phyloP scores from a whole-genome alignment of 768 basidiomycete species.

The Macrolepiota albuminosa region DNA sequence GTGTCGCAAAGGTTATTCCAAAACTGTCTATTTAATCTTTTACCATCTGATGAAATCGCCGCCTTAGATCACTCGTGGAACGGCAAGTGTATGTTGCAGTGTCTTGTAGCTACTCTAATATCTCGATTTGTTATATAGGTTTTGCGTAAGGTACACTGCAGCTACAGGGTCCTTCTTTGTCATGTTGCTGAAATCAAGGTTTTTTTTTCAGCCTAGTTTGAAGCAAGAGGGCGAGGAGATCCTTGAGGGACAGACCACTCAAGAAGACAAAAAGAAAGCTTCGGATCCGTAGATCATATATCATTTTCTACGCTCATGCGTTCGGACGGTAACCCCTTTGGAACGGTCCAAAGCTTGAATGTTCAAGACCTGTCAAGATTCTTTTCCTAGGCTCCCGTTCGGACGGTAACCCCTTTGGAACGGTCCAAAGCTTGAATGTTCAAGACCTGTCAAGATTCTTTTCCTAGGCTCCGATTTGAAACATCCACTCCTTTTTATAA shows the following conservation, averaged over 20 bases:
- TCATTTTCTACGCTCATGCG: background rate
- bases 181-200: background rate
- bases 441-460: background rate
- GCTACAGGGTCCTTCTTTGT: background rate
- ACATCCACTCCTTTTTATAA: too few relatives aligned
- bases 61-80: conserved; percentile 39
- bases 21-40: background rate
- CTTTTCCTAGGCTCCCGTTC: background rate
- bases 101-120: background rate
- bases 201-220: conserved; percentile 25
- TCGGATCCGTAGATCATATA: background rate
- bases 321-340: background rate
- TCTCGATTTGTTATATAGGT: conserved; percentile 20
- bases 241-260: conserved; percentile 39
- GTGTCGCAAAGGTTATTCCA: conserved; percentile 27
- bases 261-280: background rate
- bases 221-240: conserved; percentile 54
- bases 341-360: background rate
- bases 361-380: background rate
- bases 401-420: background rate
- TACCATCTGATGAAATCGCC: background rate
- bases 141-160: conserved; percentile 24
- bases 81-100: conserved; percentile 22
- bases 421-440: too few relatives aligned
- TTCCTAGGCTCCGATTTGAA: too few relatives aligned